phyloP scores from a whole-genome alignment of 2,329 filamentous ascomycete species.

The Hypoxylon sp. region DNA sequence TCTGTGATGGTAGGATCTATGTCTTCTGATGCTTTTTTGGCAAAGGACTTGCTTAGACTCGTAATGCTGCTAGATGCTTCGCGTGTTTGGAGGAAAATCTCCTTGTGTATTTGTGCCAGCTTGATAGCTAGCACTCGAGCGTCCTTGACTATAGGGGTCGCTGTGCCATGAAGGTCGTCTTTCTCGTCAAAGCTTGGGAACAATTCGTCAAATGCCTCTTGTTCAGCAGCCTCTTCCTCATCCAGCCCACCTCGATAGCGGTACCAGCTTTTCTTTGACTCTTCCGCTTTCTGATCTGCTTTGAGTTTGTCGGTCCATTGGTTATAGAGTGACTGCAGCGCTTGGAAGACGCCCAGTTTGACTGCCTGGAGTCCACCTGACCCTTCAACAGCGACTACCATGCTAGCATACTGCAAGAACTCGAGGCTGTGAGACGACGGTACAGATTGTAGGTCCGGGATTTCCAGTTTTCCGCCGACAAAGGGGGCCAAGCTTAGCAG shows the following conservation, averaged over 20 bases:
- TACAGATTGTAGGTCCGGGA: slow-evolving; percentile 30
- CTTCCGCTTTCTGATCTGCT: slow-evolving; percentile 77
- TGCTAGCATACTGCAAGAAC: slow-evolving; percentile 58
- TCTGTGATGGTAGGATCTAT: slow-evolving; percentile 51
- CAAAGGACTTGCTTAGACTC: slow-evolving; percentile 54
- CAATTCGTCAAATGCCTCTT: slow-evolving; percentile 77
- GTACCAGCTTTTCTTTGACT: slow-evolving; percentile 79
- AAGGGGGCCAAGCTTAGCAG: slow-evolving; percentile 63
- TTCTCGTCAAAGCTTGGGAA: slow-evolving; percentile 80
- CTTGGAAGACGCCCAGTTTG: slow-evolving; percentile 66
- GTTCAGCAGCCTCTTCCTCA: slow-evolving; percentile 76
- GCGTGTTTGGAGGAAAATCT: slow-evolving; percentile 57
- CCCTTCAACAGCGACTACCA: slow-evolving; percentile 58
- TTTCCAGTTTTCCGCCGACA: slow-evolving; percentile 56
- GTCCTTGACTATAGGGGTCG: slow-evolving; percentile 51
- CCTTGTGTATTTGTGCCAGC: slow-evolving; percentile 67
- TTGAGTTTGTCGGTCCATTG: slow-evolving; percentile 82
- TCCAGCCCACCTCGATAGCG: slow-evolving; percentile 81
- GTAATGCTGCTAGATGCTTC: slow-evolving; percentile 54
- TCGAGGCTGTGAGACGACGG: slow-evolving; percentile 52
- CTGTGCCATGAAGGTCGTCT: slow-evolving; percentile 47
- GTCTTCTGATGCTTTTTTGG: slow-evolving; percentile 48
- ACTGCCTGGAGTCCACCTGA: slow-evolving; percentile 51
- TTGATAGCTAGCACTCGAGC: slow-evolving; percentile 64
- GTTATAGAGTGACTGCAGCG: slow-evolving; percentile 76